phyloP scores from a whole-genome alignment of 2,329 filamentous ascomycete genomes.

The Gnomoniopsis smithogilvyi region DNA sequence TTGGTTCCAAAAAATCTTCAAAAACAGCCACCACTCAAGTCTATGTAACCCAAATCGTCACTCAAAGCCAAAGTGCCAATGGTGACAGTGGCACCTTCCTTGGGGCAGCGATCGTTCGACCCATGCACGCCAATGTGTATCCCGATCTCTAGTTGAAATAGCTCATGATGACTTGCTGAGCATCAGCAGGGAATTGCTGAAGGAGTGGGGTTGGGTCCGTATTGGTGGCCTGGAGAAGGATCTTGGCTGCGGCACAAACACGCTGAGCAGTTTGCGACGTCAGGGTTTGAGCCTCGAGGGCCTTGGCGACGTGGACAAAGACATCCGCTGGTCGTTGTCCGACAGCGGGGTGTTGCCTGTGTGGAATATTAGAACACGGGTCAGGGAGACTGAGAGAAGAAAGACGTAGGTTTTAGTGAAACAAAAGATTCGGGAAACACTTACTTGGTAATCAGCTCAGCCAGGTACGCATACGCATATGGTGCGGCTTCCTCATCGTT shows the following conservation, averaged over 20 bases:
- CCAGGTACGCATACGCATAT: slow-evolving; percentile 90
- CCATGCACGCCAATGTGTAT: neutral
- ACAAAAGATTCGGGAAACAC: slow-evolving; percentile 35
- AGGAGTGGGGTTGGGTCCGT: slow-evolving; percentile 75
- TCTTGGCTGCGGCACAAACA: slow-evolving; percentile 75
- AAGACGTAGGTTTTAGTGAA: slow-evolving; percentile 12
- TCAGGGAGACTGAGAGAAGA: neutral
- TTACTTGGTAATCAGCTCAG: slow-evolving; percentile 91
- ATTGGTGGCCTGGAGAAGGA: slow-evolving; percentile 68
- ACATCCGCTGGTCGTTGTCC: slow-evolving; percentile 73
- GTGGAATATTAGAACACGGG: slow-evolving; percentile 7
- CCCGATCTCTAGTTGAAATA: slow-evolving; percentile 63
- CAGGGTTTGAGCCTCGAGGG: slow-evolving; percentile 85
- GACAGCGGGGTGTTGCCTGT: slow-evolving; percentile 81
- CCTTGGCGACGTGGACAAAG: slow-evolving; percentile 82
- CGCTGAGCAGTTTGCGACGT: slow-evolving; percentile 78
- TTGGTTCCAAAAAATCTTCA: neutral
- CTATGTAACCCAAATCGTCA: neutral
- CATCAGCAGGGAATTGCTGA: slow-evolving; percentile 71
- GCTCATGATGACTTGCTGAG: slow-evolving; percentile 74
- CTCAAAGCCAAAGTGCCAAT: neutral
- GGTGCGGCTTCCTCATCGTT: slow-evolving; percentile 98
- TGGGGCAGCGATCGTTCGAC: neutral
- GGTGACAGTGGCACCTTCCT: neutral
- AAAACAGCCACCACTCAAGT: neutral